phyloP scores from a whole-genome alignment of 768 basidiomycete genomes.

The Amanita phalloides region DNA sequence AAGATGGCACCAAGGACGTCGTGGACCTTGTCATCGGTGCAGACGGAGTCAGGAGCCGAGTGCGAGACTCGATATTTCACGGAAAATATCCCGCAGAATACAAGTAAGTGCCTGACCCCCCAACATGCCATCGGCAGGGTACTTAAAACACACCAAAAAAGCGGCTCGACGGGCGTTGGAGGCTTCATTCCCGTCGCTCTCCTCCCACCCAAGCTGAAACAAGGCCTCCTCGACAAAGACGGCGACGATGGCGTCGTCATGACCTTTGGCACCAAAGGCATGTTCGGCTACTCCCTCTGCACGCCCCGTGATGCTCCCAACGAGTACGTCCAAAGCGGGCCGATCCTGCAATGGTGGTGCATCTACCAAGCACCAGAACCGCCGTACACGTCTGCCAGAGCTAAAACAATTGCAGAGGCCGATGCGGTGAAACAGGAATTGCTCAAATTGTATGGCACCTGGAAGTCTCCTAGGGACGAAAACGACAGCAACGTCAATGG shows the following conservation, averaged over 20 bases:
- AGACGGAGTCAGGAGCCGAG: slow-evolving; percentile 3
- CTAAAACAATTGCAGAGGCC: slow-evolving; percentile 11
- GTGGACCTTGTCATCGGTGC: slow-evolving; percentile 4
- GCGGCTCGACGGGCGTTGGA: slow-evolving; percentile 25
- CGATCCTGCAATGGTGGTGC: slow-evolving; percentile 29
- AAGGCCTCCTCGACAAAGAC: slow-evolving; percentile 12
- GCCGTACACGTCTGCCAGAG: background rate
- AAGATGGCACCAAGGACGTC: background rate
- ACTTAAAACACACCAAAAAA: slow-evolving; percentile 1
- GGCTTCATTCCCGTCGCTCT: slow-evolving; percentile 24
- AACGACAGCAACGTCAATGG: slow-evolving; percentile 15
- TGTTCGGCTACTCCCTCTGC: slow-evolving; percentile 25
- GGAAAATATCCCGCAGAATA: slow-evolving; percentile 9
- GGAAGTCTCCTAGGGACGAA: slow-evolving; percentile 19
- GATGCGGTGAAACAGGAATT: slow-evolving; percentile 19
- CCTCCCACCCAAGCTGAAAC: slow-evolving; percentile 16
- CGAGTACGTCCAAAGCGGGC: background rate
- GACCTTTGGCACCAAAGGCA: slow-evolving; percentile 27
- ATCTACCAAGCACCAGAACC: slow-evolving; percentile 22
- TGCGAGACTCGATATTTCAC: background rate
- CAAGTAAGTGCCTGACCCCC: slow-evolving; percentile 8
- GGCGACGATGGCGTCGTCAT: slow-evolving; percentile 20
- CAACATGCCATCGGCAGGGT: no score
- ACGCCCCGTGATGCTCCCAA: slow-evolving; percentile 8
- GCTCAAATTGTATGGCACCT: slow-evolving; percentile 18